Conservation (phyloP, 148 eudicot genomes). For the Suaeda aralocaspica region DNA sequence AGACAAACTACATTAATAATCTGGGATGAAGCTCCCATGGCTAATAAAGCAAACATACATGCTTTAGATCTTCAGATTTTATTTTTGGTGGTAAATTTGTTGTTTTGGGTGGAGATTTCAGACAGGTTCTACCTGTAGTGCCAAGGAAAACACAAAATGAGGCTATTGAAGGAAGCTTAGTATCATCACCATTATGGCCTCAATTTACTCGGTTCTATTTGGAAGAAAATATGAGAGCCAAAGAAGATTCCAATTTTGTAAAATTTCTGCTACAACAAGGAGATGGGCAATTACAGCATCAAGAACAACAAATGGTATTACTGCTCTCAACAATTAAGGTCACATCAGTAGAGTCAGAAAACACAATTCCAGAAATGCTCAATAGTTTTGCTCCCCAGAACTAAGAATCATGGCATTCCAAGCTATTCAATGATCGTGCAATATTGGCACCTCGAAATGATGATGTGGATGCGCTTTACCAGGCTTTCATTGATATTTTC, state of each 20-base stretch:
- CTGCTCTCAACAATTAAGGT: background rate
- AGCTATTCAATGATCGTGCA: background rate
- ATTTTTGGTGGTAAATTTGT: constrained; percentile 2
- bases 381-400: background rate
- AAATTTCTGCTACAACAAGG: background rate
- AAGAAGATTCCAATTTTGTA: background rate
- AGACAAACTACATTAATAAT: background rate
- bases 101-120: background rate
- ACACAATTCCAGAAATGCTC: background rate
- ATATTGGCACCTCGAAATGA: no score
- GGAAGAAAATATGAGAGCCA: no score
- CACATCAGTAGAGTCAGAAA: background rate
- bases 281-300: background rate
- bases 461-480: background rate
- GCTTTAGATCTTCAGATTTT: background rate
- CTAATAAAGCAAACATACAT: no score
- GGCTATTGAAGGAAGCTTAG: no score
- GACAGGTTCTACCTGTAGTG: no score
- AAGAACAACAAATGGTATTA: background rate
- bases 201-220: no score
- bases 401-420: background rate
- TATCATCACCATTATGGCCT: no score
- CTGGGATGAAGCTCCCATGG: background rate
- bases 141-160: no score
- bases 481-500: background rate